Base-by-base conservation (phyloP, 2,329 filamentous ascomycete species). In the Fusarium praegraminearum region DNA sequence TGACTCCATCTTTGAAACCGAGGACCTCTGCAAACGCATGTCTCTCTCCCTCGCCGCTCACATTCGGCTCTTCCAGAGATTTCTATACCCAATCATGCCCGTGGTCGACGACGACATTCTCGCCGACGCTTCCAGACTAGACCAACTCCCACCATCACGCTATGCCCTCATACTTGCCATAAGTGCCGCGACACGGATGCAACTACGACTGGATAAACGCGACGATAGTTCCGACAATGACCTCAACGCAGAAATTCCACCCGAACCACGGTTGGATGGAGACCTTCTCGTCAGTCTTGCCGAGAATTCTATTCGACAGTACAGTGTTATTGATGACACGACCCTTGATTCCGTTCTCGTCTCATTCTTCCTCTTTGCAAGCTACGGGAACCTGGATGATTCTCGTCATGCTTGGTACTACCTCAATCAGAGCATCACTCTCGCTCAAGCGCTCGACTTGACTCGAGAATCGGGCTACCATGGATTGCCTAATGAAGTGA, bases 61-160 rank as follows among this genome's bases (percentile, higher is more conserved):
- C 52, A 59, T 78, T 32, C 71, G 67, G 11, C 69, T 75, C 36
- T 78, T 78, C 47, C 69, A 78, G n/a, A 69, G 69, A n/a, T 65
- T 74, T n/a, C 53, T 78, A 16, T 78, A 76, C 36, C 76, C 77
- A 1, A 78, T 78, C 7, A 77, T 78, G 76, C 77, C 77, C 18
- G 75, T 76, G 1, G 60, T 78, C 9, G 69, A 77, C 24, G 75
- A 75, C 6, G 72, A 74, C n/a, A 64, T 78, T 18, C 54, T 76
- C 3, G 36, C 68, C 8, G 77, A 78, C 47, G 74, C 74, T 15
- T 50, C 62, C 10, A 67, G 71, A 11, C 41, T 77, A 11, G 69
- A 74, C 4, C 61, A 71, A n/a, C 38, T 78, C 3, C 41, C 76
- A 0, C 73, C 76, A 1, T 70, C 74, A 9, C 60, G 76, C 28